These are phyloP conservation scores for Citeromyces matritensis DNA, from an alignment of 805 yeast species.

Conservation along the genomic window DNA sequence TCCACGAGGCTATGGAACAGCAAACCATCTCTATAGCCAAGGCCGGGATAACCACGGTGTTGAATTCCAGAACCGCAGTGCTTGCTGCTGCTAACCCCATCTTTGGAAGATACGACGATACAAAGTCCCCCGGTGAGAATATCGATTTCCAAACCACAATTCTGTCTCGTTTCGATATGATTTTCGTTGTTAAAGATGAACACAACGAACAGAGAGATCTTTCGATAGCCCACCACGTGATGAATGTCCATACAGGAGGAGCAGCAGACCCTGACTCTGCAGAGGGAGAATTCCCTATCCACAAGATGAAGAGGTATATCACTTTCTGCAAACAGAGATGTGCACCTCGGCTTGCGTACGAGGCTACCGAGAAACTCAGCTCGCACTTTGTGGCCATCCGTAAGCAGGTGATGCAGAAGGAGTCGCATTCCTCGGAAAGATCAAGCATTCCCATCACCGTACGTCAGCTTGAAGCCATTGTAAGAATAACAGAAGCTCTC, in stretches of 20 bases:
- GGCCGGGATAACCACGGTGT: conserved; percentile 95
- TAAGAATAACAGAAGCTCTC: conserved; percentile 86
- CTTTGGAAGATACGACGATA: conserved; percentile 91
- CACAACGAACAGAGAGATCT: conserved; percentile 79
- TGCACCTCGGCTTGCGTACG: conserved; percentile 83
- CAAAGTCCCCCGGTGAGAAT: conserved; percentile 94
- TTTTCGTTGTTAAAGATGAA: conserved; percentile 90
- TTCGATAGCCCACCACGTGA: conserved; percentile 86
- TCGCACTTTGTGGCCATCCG: conserved; percentile 89
- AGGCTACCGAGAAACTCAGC: conserved; percentile 80
- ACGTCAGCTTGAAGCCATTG: conserved; percentile 94
- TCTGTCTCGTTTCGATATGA: conserved; percentile 96
- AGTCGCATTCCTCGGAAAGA: conserved; percentile 69
- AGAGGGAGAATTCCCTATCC: conserved; percentile 80
- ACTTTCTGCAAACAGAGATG: conserved; percentile 81
- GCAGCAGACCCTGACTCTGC: conserved; percentile 25
- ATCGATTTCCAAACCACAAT: conserved; percentile 96
- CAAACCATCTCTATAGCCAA: conserved; percentile 97
- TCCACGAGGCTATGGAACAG: conserved; percentile 99
- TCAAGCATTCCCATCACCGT: conserved; percentile 95
- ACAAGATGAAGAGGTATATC: conserved; percentile 82
- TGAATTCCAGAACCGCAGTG: conserved; percentile 92
- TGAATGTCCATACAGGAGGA: conserved; percentile 86
- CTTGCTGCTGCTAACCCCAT: conserved; percentile 97
- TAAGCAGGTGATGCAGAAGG: conserved; percentile 67